A percentile compares a stretch with the other conserved stretches of the same genome.
Conservation (phyloP, 106 monocot species). For the Triglochin maritima region DNA sequence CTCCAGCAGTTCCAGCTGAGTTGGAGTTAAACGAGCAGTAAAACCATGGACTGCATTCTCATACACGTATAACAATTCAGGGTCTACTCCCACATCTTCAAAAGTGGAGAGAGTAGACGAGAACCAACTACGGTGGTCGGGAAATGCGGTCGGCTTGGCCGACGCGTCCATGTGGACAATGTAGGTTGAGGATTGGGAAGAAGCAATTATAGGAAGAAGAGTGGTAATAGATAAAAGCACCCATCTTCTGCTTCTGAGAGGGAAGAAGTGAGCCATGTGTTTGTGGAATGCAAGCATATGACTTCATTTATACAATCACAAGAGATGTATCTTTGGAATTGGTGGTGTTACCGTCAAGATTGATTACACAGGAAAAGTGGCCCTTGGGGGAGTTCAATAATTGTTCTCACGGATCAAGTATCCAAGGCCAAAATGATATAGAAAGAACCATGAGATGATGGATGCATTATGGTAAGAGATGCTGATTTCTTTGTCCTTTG, state of each 20-base stretch:
- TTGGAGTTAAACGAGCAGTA: constrained; percentile 26
- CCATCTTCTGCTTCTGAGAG: neutral
- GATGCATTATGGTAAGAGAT: too few species aligned
- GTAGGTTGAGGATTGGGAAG: constrained; percentile 18
- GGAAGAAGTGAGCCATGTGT: constrained; percentile 1
- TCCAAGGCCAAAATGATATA: too few species aligned
- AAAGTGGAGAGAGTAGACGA: constrained; percentile 15
- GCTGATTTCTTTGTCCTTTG: too few species aligned
- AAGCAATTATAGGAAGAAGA: neutral
- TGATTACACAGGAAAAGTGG: too few species aligned
- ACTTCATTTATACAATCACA: too few species aligned
- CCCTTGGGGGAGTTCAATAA: too few species aligned
- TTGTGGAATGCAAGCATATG: too few species aligned
- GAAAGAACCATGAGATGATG: too few species aligned
- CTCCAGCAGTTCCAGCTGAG: constrained; percentile 27
- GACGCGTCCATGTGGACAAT: constrained; percentile 63
- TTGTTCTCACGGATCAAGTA: too few species aligned
- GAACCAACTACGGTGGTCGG: constrained; percentile 39
- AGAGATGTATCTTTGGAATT: too few species aligned
- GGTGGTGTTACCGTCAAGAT: too few species aligned
- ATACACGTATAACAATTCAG: constrained; percentile 35
- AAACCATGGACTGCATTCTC: constrained; percentile 32
- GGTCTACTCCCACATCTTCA: neutral
- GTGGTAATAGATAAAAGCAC: neutral
- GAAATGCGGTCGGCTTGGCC: constrained; percentile 40